phyloP scores from a whole-genome alignment of 2,329 filamentous ascomycete genomes.

The Taxawa tesnikishii region DNA sequence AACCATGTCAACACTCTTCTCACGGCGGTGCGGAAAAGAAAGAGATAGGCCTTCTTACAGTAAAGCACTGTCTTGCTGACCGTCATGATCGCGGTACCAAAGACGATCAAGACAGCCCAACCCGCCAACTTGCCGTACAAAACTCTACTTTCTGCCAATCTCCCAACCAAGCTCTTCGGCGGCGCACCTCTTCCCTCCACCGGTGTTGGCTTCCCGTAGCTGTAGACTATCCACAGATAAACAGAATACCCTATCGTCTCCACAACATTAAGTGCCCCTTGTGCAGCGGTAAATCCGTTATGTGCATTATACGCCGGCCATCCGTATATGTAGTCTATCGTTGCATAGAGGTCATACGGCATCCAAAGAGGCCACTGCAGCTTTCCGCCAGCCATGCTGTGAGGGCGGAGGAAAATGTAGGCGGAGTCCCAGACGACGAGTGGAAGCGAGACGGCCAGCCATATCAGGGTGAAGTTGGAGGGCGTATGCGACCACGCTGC shows the following conservation, averaged over 20 bases:
- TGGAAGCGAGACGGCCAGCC: constrained; percentile 63
- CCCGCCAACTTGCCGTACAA: constrained; percentile 41
- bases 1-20: not conserved
- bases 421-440: constrained; percentile 70
- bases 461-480: constrained; percentile 48
- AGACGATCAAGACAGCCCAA: constrained; percentile 45
- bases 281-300: constrained; percentile 68
- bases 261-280: constrained; percentile 55
- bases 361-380: constrained; percentile 61
- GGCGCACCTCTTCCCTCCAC: constrained; percentile 25
- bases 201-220: constrained; percentile 21
- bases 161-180: constrained; percentile 27
- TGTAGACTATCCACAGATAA: constrained; percentile 46
- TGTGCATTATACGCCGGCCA: constrained; percentile 54
- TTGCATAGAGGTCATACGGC: constrained; percentile 71
- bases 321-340: constrained; percentile 72
- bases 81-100: constrained; percentile 49
- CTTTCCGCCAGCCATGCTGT: constrained; percentile 66
- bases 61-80: constrained; percentile 57
- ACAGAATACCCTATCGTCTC: constrained; percentile 54
- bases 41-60: constrained; percentile 37
- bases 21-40: constrained; percentile 1
- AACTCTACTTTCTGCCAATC: constrained; percentile 35
- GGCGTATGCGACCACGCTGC: constrained; percentile 46
- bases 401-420: constrained; percentile 70